A percentile compares a stretch with the other conserved stretches of the same genome.
Evolutionary conservation across 1,284 basidiomycete species (phyloP).

Genomic region (Sporisorium exsertum): DNA sequence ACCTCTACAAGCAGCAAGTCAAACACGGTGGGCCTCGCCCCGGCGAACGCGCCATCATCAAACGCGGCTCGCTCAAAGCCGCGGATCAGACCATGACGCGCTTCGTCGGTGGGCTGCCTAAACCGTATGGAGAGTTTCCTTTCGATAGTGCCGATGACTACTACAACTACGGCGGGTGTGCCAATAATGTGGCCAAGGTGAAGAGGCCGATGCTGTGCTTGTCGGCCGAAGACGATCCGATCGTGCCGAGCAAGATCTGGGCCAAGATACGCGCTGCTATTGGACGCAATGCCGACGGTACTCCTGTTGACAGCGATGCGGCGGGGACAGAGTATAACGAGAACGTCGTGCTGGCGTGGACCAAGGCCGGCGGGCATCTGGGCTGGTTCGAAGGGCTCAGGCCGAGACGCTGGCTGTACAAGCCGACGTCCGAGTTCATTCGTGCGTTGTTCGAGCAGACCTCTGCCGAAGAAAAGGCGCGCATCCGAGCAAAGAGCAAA

Average conservation of each 20-base stretch:
- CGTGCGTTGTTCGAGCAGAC: slow-evolving; percentile 49
- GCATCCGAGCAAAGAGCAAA: slow-evolving; percentile 13
- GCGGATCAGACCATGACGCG: slow-evolving; percentile 77
- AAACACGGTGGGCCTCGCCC: slow-evolving; percentile 40
- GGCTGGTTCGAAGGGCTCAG: slow-evolving; percentile 83
- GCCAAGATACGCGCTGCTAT: slow-evolving; percentile 44
- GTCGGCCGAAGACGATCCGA: slow-evolving; percentile 90
- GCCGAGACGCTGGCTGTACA: slow-evolving; percentile 60
- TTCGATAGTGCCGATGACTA: slow-evolving; percentile 79
- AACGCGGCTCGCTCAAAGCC: slow-evolving; percentile 65
- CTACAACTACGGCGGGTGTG: slow-evolving; percentile 73
- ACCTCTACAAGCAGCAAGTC: slow-evolving; percentile 41
- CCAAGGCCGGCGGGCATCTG: slow-evolving; percentile 87
- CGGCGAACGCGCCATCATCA: slow-evolving; percentile 33
- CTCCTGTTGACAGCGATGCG: slow-evolving; percentile 70
- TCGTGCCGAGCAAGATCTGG: slow-evolving; percentile 73
- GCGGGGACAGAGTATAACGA: slow-evolving; percentile 72
- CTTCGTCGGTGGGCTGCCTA: slow-evolving; percentile 78
- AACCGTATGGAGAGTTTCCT: slow-evolving; percentile 59
- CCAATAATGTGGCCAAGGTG: slow-evolving; percentile 55
- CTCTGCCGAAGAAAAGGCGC: slow-evolving; percentile 23
- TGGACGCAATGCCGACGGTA: slow-evolving; percentile 43
- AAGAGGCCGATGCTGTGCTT: slow-evolving; percentile 76
- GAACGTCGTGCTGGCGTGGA: slow-evolving; percentile 80
- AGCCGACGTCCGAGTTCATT: slow-evolving; percentile 59